Evolutionary conservation across 768 basidiomycete genomes (phyloP).

Genomic region (Nevesoporus exiguus): DNA sequence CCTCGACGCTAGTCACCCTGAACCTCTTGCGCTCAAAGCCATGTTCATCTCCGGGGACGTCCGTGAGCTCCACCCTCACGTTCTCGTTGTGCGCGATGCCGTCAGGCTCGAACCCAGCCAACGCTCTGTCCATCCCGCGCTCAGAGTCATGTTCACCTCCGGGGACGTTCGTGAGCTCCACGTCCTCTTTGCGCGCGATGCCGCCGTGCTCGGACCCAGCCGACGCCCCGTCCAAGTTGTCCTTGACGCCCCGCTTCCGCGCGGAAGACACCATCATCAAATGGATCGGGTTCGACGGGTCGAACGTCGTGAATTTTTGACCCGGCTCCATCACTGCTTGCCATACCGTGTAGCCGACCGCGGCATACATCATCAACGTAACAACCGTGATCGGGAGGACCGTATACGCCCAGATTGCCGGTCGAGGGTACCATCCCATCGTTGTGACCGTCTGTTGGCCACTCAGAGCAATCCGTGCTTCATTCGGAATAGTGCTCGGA

Average conservation of each 20-base stretch:
- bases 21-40: not conserved
- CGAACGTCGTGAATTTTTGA: not conserved
- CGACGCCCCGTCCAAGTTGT: not conserved
- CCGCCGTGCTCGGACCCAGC: not conserved
- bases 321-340: not conserved
- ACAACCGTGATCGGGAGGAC: conserved; percentile 7
- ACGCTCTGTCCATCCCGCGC: too few species aligned
- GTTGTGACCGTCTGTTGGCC: not conserved
- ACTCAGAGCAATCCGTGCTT: not conserved
- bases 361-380: conserved; percentile 2
- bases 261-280: conserved; percentile 6
- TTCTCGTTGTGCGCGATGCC: not conserved
- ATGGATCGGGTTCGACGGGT: conserved; percentile 6
- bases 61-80: not conserved
- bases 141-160: not conserved
- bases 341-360: conserved; percentile 9
- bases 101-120: not conserved
- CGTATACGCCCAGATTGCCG: not conserved
- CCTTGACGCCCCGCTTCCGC: not conserved
- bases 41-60: too few species aligned
- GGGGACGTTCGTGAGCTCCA: not conserved
- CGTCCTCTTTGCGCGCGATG: not conserved
- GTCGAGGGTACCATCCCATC: not conserved
- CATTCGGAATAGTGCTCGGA: not conserved
- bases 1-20: not conserved